Base-by-base conservation (phyloP, 2,329 filamentous ascomycete genomes). In the Blastomyces emzantsi region DNA sequence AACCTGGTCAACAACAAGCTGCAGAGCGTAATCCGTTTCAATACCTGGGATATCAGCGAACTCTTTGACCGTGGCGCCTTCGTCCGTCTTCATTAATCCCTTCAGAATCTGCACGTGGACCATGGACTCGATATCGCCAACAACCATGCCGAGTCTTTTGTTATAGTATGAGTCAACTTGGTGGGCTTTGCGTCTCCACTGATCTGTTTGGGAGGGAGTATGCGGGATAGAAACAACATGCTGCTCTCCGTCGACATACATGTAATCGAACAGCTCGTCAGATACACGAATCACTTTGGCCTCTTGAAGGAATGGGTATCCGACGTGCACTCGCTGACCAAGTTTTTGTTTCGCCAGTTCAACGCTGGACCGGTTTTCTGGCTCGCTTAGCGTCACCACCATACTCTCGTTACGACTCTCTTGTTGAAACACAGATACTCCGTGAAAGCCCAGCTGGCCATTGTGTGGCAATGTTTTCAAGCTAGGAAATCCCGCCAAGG, bases 351-450 rank as follows among this genome's bases (percentile, higher is more conserved):
- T 90, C 63, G 92, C 92, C 62, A 84, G 79, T 68, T 90, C 86
- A 28, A 87, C 81, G 67, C 85, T 89, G 58, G 88, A 87, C 45
- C 88, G 86, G 64, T 79, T 77, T 67, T 92, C 90, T 0, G 90
- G 85, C 47, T 90, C 88, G 41, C 87, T 82, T 60, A 99, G 80
- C 1, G 90, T 96, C 63, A 97, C 84, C 30, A 97, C 85, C 86
- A 97, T 92, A 75, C 93, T 99, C 75, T 97, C 92, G 72, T 97
- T 97, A 60, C 91, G 88, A 73, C 92, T 97, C 69, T 97, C 94
- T 69, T 93, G 87, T 73, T 96, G 92, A 79, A 99, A 99, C 43
- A 99, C 91, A 67, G 88, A 94, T 66, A 99, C 90, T 2, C 92
- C 92, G 68, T 96, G 90, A 75, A 92, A 96, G 9, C 87, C 90